These are phyloP conservation scores for Citrus maxima DNA, from an alignment of 345 rosid species.

Conservation along the genomic window DNA sequence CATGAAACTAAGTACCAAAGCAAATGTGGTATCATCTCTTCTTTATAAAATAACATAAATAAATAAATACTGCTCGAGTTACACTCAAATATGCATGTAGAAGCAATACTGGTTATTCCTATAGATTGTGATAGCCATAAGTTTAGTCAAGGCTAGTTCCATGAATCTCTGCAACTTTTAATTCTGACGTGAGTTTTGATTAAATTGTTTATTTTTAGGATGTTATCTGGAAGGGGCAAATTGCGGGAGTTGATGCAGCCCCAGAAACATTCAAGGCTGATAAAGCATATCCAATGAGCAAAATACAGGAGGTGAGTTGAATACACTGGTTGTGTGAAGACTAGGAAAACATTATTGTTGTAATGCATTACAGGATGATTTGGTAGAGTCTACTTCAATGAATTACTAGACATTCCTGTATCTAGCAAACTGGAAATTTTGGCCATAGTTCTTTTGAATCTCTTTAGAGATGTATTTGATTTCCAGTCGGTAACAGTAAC, in stretches of 20 bases:
- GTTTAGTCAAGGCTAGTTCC: slow-evolving; percentile 1
- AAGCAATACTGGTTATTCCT: background rate
- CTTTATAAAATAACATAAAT: background rate
- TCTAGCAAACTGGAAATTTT: background rate
- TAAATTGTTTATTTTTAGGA: slow-evolving; percentile 48
- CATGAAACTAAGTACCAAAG: background rate
- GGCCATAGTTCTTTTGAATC: background rate
- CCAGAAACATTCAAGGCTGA: slow-evolving; percentile 77
- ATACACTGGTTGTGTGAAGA: slow-evolving; percentile 10
- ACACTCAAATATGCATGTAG: background rate
- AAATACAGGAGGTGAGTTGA: slow-evolving; percentile 54
- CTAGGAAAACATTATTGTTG: slow-evolving; percentile 2
- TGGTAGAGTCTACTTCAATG: background rate
- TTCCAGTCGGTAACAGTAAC: background rate
- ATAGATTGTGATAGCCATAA: background rate
- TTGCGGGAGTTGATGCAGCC: slow-evolving; percentile 92
- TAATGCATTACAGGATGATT: background rate
- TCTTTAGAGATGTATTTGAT: background rate
- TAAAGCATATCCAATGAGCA: slow-evolving; percentile 74
- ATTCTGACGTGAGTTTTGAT: background rate
- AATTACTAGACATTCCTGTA: background rate
- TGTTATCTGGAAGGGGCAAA: slow-evolving; percentile 82
- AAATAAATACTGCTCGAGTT: background rate
- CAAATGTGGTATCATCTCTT: background rate
- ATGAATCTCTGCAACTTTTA: background rate